phyloP scores from a whole-genome alignment of 2,329 filamentous ascomycete species.

The Aspergillus cejpii region DNA sequence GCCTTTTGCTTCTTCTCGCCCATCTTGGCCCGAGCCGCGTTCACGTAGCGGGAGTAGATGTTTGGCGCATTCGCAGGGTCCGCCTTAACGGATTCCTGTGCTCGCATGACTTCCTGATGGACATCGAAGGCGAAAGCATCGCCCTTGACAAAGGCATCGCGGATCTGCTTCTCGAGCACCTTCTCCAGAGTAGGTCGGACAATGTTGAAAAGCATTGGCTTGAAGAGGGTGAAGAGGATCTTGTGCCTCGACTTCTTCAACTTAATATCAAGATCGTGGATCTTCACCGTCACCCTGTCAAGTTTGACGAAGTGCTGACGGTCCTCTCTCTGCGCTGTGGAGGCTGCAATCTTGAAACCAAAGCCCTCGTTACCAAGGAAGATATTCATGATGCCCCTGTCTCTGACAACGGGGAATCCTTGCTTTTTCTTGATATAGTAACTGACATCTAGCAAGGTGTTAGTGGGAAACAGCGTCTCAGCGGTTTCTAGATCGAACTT shows the following conservation, averaged over 20 bases:
- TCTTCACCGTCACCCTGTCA: conserved; percentile 75
- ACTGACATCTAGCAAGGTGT: conserved; percentile 59
- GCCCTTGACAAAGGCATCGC: conserved; percentile 68
- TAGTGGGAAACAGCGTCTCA: conserved; percentile 1
- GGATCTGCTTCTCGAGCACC: conserved; percentile 81
- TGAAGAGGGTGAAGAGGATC: conserved; percentile 76
- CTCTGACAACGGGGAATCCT: conserved; percentile 81
- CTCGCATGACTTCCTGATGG: conserved; percentile 74
- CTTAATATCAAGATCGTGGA: conserved; percentile 79
- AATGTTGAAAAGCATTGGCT: conserved; percentile 76
- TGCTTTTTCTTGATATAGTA: conserved; percentile 95
- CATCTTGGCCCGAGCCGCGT: conserved; percentile 65
- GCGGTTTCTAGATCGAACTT: conserved; percentile 2
- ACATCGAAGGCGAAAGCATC: conserved; percentile 69
- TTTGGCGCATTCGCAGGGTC: conserved; percentile 69
- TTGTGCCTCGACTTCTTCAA: conserved; percentile 94
- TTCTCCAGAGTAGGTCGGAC: conserved; percentile 80
- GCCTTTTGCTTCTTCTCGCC: conserved; percentile 73
- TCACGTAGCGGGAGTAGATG: conserved; percentile 78
- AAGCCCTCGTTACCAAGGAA: conserved; percentile 81
- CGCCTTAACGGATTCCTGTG: conserved; percentile 57
- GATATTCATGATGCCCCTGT: conserved; percentile 83
- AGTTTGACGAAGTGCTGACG: conserved; percentile 87
- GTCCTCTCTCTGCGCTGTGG: conserved; percentile 69
- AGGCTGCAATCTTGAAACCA: conserved; percentile 84